phyloP scores from a whole-genome alignment of 2,329 filamentous ascomycete genomes.

The Onygenales sp. region DNA sequence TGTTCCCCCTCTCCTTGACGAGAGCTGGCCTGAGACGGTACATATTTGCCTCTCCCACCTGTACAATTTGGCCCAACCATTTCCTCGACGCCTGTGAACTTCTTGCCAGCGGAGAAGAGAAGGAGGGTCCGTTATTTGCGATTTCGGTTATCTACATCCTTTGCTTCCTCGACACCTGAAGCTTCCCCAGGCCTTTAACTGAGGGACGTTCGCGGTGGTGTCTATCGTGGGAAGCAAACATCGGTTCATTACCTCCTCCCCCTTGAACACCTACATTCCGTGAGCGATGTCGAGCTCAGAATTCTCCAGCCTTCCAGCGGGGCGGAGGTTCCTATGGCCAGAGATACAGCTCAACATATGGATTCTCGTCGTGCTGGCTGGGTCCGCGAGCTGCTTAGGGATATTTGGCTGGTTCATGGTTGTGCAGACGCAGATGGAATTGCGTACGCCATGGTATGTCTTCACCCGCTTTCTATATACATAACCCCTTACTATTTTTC shows the following conservation, averaged over 20 bases:
- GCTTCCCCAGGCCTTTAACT: neutral
- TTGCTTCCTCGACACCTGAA: neutral
- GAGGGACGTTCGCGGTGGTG: too few species aligned
- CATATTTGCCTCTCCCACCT: neutral
- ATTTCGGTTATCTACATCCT: too few species aligned
- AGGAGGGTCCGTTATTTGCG: too few species aligned
- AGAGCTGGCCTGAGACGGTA: neutral
- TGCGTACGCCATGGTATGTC: slow-evolving; percentile 50
- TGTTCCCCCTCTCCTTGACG: neutral
- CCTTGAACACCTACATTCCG: neutral
- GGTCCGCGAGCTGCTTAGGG: slow-evolving; percentile 48
- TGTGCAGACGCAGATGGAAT: slow-evolving; percentile 45
- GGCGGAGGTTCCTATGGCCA: slow-evolving; percentile 52
- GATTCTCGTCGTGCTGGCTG: slow-evolving; percentile 53
- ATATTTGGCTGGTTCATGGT: slow-evolving; percentile 52
- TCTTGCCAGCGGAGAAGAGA: neutral
- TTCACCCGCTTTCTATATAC: neutral
- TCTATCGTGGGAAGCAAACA: too few species aligned
- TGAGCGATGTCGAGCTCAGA: neutral
- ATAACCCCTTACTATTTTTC: neutral
- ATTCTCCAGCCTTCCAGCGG: slow-evolving; percentile 2
- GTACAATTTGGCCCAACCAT: neutral
- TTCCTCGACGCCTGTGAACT: neutral
- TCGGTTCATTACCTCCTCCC: too few species aligned
- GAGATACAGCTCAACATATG: slow-evolving; percentile 56